Evolutionary conservation across 2,329 filamentous ascomycete genomes (phyloP), one percentile per base, ranked within the genome.

Genomic region (Fusarium vanettenii): DNA sequence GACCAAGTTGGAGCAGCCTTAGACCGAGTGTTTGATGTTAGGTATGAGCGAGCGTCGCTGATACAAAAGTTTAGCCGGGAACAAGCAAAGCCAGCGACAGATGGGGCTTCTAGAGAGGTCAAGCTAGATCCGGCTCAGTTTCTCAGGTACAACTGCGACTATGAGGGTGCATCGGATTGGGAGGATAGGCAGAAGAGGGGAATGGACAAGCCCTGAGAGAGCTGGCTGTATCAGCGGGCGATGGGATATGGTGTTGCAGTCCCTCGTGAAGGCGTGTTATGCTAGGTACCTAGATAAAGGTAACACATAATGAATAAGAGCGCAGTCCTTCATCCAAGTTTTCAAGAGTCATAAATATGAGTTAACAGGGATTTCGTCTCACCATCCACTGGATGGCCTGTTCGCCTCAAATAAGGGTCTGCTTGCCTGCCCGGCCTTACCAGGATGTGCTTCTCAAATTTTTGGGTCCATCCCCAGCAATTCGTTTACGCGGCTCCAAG

Each of bases 51-150:
- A 5, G 75, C 66, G 5, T 60, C 60, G 1, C 22, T 77, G 33
- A 76, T 77, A 1, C 75, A 77, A 29, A 77, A 73, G 43, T 76
- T 72, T 14, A 77, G 73, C 20, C 62, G 75, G 3, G 74, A 76
- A 13, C 74, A 76, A 41, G 75, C 75, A 1, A 75, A 62, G 22
- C 75, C 75, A 1, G 74, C 69, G 5, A 75, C 74, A 14, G 74
- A 76, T 3, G 67, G 61, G 0, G 52, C 59, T 20, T 72, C 64
- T 2, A 77, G 67, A 22, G 65, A 66, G 64, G 39, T 76, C 1
- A 77, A 75, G 20, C 10, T 76, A 10, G 74, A 76, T 25, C 75
- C 75, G 10, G 74, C 63, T 2, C 72, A 77, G 45, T 76, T 76
- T 18, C 73, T 77, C 67, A 66, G 61, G 52, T 77, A 75, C 6